Percentiles rank a stretch among this genome's conserved stretches.
Conservation (phyloP, 345 rosid genomes). For the Geranium brycei region DNA sequence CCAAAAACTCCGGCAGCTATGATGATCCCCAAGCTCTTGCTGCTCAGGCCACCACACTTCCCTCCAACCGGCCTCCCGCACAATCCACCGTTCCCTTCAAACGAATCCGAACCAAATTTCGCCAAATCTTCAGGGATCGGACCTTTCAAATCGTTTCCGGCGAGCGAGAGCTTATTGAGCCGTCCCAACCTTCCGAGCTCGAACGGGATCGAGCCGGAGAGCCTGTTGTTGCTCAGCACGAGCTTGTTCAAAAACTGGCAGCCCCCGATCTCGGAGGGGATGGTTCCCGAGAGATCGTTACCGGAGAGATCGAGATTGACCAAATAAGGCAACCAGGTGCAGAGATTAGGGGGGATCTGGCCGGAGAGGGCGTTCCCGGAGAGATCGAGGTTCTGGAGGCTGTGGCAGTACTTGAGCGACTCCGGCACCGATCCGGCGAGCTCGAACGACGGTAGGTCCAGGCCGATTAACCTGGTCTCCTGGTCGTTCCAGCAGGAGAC, state of each 20-base stretch:
- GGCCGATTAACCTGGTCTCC: constrained; percentile 37
- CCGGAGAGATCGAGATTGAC: constrained; percentile 42
- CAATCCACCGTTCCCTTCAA: constrained; percentile 27
- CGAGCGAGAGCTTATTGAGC: constrained; percentile 30
- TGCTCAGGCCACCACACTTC: constrained; percentile 33
- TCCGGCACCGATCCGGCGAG: constrained; percentile 42
- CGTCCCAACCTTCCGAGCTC: constrained; percentile 32
- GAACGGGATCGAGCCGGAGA: constrained; percentile 46
- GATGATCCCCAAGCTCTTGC: constrained; percentile 29
- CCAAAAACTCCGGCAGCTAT: constrained; percentile 34
- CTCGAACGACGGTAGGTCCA: constrained; percentile 22
- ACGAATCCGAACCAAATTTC: constrained; percentile 17
- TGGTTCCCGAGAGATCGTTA: constrained; percentile 34
- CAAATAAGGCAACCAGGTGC: constrained; percentile 43
- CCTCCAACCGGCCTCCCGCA: constrained; percentile 42
- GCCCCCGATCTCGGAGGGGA: constrained; percentile 32
- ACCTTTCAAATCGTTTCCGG: constrained; percentile 37
- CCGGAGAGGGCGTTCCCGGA: constrained; percentile 39
- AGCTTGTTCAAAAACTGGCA: constrained; percentile 41
- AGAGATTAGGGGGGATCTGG: constrained; percentile 37
- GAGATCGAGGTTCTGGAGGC: constrained; percentile 38
- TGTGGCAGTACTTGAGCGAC: constrained; percentile 37
- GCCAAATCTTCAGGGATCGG: constrained; percentile 35
- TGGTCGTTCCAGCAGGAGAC: constrained; percentile 48
- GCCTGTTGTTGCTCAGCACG: constrained; percentile 21